These are phyloP conservation scores for Teunomyces atbi DNA, from an alignment of 805 yeast species.

Conservation along the genomic window DNA sequence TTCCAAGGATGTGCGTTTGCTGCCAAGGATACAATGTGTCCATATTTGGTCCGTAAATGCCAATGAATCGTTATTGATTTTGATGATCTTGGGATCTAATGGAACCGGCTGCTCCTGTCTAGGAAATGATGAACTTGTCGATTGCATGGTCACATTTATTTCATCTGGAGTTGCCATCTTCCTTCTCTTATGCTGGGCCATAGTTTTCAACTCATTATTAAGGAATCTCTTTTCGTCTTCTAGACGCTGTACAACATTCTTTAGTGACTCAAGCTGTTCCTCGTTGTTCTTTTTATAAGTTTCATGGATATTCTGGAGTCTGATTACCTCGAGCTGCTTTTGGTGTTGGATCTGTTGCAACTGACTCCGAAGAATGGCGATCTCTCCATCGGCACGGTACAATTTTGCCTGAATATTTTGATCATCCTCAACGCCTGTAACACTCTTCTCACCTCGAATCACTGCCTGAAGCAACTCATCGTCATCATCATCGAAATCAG, in stretches of 20 bases:
- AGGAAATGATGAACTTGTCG: slow-evolving; percentile 5
- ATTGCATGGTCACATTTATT: neutral
- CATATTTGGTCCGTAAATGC: slow-evolving; percentile 34
- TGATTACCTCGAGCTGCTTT: slow-evolving; percentile 35
- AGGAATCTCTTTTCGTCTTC: slow-evolving; percentile 45
- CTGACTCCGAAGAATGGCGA: slow-evolving; percentile 71
- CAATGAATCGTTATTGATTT: slow-evolving; percentile 32
- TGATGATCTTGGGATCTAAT: slow-evolving; percentile 17
- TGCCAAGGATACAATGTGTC: slow-evolving; percentile 37
- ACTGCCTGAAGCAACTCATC: slow-evolving; percentile 52
- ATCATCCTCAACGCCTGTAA: neutral
- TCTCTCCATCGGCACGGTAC: slow-evolving; percentile 72
- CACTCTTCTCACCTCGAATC: slow-evolving; percentile 19
- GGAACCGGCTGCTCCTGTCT: neutral
- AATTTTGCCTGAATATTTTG: slow-evolving; percentile 27
- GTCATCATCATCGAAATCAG: slow-evolving; percentile 38
- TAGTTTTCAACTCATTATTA: slow-evolving; percentile 34
- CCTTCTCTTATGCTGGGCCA: slow-evolving; percentile 22
- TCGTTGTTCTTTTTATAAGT: slow-evolving; percentile 19
- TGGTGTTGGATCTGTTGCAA: slow-evolving; percentile 46
- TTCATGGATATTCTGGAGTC: slow-evolving; percentile 19
- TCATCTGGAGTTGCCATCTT: slow-evolving; percentile 9
- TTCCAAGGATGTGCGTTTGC: slow-evolving; percentile 28
- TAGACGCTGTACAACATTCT: slow-evolving; percentile 32
- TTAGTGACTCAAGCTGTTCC: slow-evolving; percentile 30